Base-by-base conservation (phyloP, 768 basidiomycete genomes). In the Paxillus involutus region DNA sequence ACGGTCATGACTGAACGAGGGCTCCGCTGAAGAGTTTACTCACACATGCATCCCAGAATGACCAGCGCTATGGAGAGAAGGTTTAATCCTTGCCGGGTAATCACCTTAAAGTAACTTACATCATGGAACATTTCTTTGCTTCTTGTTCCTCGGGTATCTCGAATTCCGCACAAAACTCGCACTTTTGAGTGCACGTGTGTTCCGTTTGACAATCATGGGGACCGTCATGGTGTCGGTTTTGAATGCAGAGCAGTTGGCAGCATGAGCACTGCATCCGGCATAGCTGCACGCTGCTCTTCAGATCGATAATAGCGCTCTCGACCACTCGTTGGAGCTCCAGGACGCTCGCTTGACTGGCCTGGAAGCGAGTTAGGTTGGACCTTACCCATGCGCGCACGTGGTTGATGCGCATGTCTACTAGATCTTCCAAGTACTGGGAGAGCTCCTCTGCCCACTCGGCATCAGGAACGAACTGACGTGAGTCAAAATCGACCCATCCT, bases 311-410 rank as follows among this genome's bases (percentile, higher is more conserved):
- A 8, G 70, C 53, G 7, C 51, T 70, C n/a, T n/a, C n/a, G n/a
- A n/a, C n/a, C n/a, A n/a, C n/a, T n/a, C n/a, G n/a, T n/a, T n/a
- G n/a, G n/a, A 84, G 59, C 2, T 66, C 65, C 21, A 74, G 73
- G 16, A 82, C 70, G 37, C 72, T 73, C 1, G 80, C 69, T 55
- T 78, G 67, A 17, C 64, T 64, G 6, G 55, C 49, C 42, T 72
- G 71, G 65, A 83, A 83, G 1, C 79, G 68, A 6, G 70, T 49
- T 8, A 77, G 62, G 54, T 84, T 84, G 2, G 68, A 59, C 2
- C 64, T 59, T n/a, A 83, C 66, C 82, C 82, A 84, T 43, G 67
- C 63, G 8, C 64, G 64, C 41, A 83, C 80, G 52, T 76, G 75
- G 3, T 68, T 59, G 21, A 80, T 65, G n/a, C 82, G 73, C 44